These are phyloP conservation scores for Rhododendron kiyosumense DNA, from an alignment of 148 eudicot genomes.

Conservation along the genomic window DNA sequence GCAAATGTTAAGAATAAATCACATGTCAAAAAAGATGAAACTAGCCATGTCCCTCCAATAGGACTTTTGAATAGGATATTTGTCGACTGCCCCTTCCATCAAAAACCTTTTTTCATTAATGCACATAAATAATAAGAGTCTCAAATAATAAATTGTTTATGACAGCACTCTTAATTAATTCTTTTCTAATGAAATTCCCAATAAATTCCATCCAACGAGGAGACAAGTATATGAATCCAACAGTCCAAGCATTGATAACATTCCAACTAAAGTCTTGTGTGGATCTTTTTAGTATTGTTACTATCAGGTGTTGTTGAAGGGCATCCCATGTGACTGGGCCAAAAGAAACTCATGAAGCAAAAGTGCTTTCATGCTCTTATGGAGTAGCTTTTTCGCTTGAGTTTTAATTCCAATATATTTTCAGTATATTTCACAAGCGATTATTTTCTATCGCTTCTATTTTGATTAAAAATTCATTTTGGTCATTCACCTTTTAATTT, in stretches of 20 bases:
- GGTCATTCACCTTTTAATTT: too few relatives aligned
- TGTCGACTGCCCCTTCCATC: neutral
- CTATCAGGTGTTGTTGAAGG: neutral
- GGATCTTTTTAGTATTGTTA: neutral
- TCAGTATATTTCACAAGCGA: neutral
- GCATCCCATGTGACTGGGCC: neutral
- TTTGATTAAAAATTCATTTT: too few relatives aligned
- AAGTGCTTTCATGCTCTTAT: neutral
- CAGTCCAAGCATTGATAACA: neutral
- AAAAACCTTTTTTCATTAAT: neutral
- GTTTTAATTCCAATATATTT: neutral
- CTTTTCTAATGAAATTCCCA: neutral
- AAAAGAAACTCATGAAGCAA: neutral
- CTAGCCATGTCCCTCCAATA: neutral
- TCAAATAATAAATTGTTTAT: neutral
- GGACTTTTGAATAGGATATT: neutral
- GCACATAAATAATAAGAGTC: neutral
- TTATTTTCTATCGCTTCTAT: neutral
- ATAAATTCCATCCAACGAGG: neutral
- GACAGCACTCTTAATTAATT: neutral
- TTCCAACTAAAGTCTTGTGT: neutral
- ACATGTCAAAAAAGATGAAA: neutral
- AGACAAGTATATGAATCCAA: neutral
- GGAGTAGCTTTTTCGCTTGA: neutral
- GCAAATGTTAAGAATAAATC: neutral